Evolutionary conservation across 331 rosid species (phyloP).

Genomic region (Stylosanthes scabra): DNA sequence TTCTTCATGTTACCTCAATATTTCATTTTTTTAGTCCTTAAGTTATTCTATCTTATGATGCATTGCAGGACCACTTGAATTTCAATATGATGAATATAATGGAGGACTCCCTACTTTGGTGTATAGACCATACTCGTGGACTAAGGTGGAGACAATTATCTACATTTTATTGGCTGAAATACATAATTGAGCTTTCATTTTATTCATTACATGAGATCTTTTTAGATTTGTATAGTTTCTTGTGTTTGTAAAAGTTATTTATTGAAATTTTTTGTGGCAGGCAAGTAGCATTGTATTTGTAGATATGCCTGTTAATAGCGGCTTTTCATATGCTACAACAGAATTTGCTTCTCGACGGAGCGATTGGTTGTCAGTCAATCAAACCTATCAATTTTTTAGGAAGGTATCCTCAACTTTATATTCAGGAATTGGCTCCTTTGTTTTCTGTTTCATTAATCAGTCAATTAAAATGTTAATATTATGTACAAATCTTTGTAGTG

Average conservation of each 20-base stretch:
- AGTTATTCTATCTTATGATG: not conserved
- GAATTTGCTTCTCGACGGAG: slow-evolving; percentile 36
- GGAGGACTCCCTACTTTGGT: slow-evolving; percentile 59
- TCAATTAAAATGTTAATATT: too few relatives aligned
- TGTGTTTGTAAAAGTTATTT: slow-evolving; percentile 6
- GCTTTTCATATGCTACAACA: slow-evolving; percentile 62
- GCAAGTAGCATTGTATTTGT: slow-evolving; percentile 57
- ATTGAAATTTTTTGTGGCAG: slow-evolving; percentile 19
- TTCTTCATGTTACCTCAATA: not conserved
- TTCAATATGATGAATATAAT: slow-evolving; percentile 46
- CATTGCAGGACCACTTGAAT: slow-evolving; percentile 61
- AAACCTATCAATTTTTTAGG: slow-evolving; percentile 53
- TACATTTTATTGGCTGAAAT: not conserved
- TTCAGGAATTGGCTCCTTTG: not conserved
- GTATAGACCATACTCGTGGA: slow-evolving; percentile 62
- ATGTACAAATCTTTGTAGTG: slow-evolving; percentile 48
- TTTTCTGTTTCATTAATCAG: not conserved
- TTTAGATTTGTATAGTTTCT: too few relatives aligned
- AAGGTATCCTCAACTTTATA: slow-evolving; percentile 39
- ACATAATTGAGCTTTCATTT: not conserved
- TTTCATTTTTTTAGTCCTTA: too few relatives aligned
- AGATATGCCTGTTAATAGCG: slow-evolving; percentile 68
- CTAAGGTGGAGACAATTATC: slow-evolving; percentile 49
- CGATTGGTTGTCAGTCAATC: slow-evolving; percentile 44
- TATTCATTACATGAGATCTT: slow-evolving; percentile 3